phyloP scores from a whole-genome alignment of 2,329 filamentous ascomycete genomes.

The Stagonosporopsis rhizophila region DNA sequence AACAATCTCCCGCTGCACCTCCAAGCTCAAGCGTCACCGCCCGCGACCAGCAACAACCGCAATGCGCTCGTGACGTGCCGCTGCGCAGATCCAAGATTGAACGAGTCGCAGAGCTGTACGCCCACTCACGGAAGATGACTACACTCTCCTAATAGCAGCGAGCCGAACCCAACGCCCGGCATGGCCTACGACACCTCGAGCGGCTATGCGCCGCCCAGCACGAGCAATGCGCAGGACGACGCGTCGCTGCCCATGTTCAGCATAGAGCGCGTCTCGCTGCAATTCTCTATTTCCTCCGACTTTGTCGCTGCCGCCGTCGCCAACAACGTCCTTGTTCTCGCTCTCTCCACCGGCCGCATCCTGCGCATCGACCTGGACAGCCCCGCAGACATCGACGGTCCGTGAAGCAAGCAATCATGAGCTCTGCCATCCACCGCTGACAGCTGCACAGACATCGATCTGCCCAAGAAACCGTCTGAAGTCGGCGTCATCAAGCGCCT shows the following conservation, averaged over 20 bases:
- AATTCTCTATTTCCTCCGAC: constrained; percentile 92
- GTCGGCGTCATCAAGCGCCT: constrained; percentile 91
- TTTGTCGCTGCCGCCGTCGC: constrained; percentile 97
- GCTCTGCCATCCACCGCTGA: neutral
- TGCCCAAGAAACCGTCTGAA: constrained; percentile 91
- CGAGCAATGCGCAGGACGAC: constrained; percentile 67
- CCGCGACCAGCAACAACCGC: constrained; percentile 8
- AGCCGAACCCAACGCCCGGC: constrained; percentile 14
- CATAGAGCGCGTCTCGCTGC: constrained; percentile 88
- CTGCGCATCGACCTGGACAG: constrained; percentile 92
- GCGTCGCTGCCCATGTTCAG: constrained; percentile 86
- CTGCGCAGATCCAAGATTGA: neutral
- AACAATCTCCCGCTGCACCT: constrained; percentile 6
- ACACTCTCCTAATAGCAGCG: constrained; percentile 19
- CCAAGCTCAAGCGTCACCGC: constrained; percentile 24
- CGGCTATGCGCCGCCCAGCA: constrained; percentile 74
- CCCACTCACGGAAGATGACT: constrained; percentile 21
- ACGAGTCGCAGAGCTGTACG: constrained; percentile 19
- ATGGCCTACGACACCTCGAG: constrained; percentile 76
- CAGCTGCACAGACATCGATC: constrained; percentile 78
- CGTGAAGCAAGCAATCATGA: constrained; percentile 19
- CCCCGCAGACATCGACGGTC: constrained; percentile 86
- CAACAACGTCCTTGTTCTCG: constrained; percentile 94
- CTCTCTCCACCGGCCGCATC: constrained; percentile 89
- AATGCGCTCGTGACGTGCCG: constrained; percentile 15